phyloP scores from a whole-genome alignment of 2,329 filamentous ascomycete species.

The Alternaria brassicae region DNA sequence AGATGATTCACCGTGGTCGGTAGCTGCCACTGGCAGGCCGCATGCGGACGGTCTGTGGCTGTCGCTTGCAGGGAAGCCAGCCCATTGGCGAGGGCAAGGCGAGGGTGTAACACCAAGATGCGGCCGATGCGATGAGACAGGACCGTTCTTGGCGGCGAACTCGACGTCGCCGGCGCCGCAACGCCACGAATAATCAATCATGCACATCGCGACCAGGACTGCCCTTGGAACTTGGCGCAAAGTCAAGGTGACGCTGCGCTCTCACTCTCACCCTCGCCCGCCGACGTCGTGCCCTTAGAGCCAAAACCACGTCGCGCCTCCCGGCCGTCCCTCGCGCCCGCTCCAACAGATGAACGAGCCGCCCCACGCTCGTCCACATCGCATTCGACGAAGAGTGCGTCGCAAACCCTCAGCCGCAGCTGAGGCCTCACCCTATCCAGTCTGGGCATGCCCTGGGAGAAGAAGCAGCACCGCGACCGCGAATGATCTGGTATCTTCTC shows the following conservation, averaged over 20 bases:
- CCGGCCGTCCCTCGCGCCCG: constrained; percentile 5
- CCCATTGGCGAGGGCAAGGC: constrained; percentile 9
- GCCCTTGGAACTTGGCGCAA: constrained; percentile 23
- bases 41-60: background rate
- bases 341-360: constrained; percentile 37
- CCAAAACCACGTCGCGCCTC: constrained; percentile 2
- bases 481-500: constrained; percentile 78
- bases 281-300: constrained; percentile 3
- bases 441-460: constrained; percentile 33
- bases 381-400: constrained; percentile 33
- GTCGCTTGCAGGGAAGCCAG: constrained; percentile 3
- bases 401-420: constrained; percentile 35
- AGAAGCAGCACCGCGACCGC: constrained; percentile 32
- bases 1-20: background rate
- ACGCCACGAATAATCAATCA: constrained; percentile 37
- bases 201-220: constrained; percentile 29
- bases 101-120: constrained; percentile 13
- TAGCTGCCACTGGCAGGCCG: background rate
- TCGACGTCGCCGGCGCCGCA: constrained; percentile 27
- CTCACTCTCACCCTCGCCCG: constrained; percentile 16
- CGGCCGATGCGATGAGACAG: constrained; percentile 21
- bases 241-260: constrained; percentile 24
- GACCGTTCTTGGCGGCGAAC: constrained; percentile 19
- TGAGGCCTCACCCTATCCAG: constrained; percentile 13
- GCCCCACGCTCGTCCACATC: constrained; percentile 29